phyloP scores from a whole-genome alignment of 1,284 basidiomycete genomes.

The Trametes polyzona region DNA sequence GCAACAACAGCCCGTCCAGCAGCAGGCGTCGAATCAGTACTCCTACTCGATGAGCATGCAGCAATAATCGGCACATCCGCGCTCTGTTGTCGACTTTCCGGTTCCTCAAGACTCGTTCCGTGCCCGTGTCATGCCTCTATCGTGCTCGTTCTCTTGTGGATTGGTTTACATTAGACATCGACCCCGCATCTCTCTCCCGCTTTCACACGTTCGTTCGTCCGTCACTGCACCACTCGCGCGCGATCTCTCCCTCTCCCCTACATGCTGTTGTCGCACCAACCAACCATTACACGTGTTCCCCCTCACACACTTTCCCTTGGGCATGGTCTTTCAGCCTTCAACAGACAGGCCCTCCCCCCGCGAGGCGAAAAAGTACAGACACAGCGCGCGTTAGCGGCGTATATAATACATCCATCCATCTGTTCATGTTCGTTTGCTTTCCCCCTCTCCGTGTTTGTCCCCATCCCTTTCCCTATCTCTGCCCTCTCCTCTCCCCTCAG shows the following conservation, averaged over 20 bases:
- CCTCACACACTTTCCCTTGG: no score
- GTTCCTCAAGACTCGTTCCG: not conserved
- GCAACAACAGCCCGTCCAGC: conserved; percentile 14
- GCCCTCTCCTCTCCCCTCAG: not conserved
- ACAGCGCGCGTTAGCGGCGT: conserved; percentile 19
- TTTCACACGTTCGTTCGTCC: conserved; percentile 1
- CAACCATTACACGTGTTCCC: no score
- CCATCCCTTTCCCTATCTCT: conserved; percentile 4
- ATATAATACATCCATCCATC: conserved; percentile 14
- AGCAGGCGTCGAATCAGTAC: conserved; percentile 6
- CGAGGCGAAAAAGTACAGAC: conserved; percentile 19
- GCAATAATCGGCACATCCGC: conserved; percentile 4
- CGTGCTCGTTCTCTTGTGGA: not conserved
- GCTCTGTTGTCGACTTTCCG: not conserved
- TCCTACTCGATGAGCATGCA: conserved; percentile 23
- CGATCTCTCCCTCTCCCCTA: not conserved
- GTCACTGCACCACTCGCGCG: not conserved
- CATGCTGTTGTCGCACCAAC: not conserved
- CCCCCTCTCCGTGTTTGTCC: not conserved
- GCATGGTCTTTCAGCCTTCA: no score
- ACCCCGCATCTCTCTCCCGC: no score
- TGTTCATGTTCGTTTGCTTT: not conserved
- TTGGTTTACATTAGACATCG: conserved; percentile 8
- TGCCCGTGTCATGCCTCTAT: not conserved
- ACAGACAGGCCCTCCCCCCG: not conserved